Percentiles rank a stretch among this genome's conserved stretches.
Conservation (phyloP, 2,329 filamentous ascomycete species). For the Paracoccidioides brasiliensis region DNA sequence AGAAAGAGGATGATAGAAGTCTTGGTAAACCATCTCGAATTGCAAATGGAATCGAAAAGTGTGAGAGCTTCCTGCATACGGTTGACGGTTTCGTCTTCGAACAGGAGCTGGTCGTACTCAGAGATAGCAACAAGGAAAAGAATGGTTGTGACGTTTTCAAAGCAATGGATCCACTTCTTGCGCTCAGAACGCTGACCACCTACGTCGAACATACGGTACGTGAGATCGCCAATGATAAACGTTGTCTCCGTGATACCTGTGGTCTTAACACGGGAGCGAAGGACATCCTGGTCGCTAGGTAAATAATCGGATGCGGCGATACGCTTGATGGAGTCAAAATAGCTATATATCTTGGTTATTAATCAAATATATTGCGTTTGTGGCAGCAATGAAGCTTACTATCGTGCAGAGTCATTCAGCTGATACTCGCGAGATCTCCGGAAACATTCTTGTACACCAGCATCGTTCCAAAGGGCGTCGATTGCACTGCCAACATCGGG, state of each 20-base stretch:
- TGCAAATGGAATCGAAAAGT: constrained; percentile 60
- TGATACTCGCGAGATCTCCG: constrained; percentile 92
- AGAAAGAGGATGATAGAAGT: constrained; percentile 61
- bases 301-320: constrained; percentile 87
- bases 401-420: constrained; percentile 90
- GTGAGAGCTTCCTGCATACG: constrained; percentile 61
- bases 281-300: constrained; percentile 87
- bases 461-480: constrained; percentile 83
- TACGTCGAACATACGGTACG: constrained; percentile 95
- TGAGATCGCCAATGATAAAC: constrained; percentile 87
- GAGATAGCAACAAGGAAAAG: constrained; percentile 95
- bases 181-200: constrained; percentile 90
- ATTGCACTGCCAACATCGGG: constrained; percentile 89
- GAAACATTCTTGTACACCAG: constrained; percentile 87
- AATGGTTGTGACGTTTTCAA: constrained; percentile 94
- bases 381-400: constrained; percentile 46
- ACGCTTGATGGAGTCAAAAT: constrained; percentile 88
- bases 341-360: constrained; percentile 45
- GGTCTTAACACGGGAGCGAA: constrained; percentile 92
- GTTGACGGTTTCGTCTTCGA: constrained; percentile 88
- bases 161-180: constrained; percentile 99
- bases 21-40: constrained; percentile 60
- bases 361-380: neutral
- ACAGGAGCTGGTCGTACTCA: constrained; percentile 90
- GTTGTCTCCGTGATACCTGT: constrained; percentile 95